phyloP scores from a whole-genome alignment of 331 rosid genomes.

The Rosa hybrid region DNA sequence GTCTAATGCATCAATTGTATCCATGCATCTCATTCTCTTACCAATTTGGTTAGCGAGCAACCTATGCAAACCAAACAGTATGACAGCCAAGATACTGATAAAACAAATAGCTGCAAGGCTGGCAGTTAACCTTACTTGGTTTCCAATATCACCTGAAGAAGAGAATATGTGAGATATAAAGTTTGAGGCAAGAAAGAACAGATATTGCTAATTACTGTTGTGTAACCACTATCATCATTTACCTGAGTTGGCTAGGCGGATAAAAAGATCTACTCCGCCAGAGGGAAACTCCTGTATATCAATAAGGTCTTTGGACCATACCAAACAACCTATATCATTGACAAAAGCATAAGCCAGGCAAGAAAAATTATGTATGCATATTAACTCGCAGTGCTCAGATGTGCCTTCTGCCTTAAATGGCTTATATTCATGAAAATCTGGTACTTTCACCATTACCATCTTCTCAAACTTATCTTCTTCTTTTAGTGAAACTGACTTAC shows the following conservation, averaged over 20 bases:
- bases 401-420: no score
- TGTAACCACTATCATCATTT: neutral
- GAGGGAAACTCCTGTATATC: slow-evolving; percentile 13
- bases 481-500: neutral
- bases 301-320: slow-evolving; percentile 23
- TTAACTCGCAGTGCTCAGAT: neutral
- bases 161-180: no score
- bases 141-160: neutral
- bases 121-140: neutral
- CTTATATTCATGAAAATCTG: slow-evolving; percentile 14
- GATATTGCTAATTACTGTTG: no score
- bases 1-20: no score
- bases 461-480: slow-evolving; percentile 3
- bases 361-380: slow-evolving; percentile 13
- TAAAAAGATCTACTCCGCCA: slow-evolving; percentile 14
- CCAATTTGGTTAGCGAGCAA: neutral
- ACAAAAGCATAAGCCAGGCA: slow-evolving; percentile 18
- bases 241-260: slow-evolving; percentile 22
- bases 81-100: neutral
- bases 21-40: neutral
- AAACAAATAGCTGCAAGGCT: neutral
- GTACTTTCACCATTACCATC: neutral
- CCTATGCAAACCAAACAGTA: neutral
- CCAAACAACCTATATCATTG: slow-evolving; percentile 19
- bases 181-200: no score